These are phyloP conservation scores for Claviceps sorghi DNA, from an alignment of 2,329 filamentous ascomycete species.

Conservation along the genomic window DNA sequence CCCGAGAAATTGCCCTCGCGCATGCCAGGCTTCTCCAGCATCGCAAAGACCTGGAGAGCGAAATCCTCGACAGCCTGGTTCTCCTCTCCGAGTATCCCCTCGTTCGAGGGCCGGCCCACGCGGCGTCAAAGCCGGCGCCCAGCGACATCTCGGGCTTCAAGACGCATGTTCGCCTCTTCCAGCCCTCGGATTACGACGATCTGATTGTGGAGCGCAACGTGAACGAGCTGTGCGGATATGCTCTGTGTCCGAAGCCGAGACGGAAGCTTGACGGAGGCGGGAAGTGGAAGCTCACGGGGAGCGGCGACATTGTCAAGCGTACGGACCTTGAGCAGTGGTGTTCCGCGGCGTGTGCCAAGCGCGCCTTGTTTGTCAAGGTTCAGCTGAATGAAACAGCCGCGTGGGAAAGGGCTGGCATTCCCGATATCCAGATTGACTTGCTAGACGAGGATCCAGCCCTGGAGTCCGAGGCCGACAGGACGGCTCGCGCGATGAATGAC, in stretches of 20 bases:
- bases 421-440: constrained; percentile 43
- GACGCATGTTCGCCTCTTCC: constrained; percentile 54
- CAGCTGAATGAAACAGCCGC: constrained; percentile 76
- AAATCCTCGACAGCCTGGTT: constrained; percentile 60
- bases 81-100: constrained; percentile 49
- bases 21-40: constrained; percentile 74
- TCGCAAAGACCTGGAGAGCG: constrained; percentile 61
- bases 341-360: constrained; percentile 59
- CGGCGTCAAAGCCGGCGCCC: constrained; percentile 34
- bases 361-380: constrained; percentile 73
- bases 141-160: constrained; percentile 54
- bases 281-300: constrained; percentile 51
- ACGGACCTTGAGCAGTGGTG: constrained; percentile 79
- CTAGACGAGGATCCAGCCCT: constrained; percentile 48
- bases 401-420: constrained; percentile 58
- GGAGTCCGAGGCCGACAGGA: constrained; percentile 27
- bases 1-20: constrained; percentile 54
- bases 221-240: constrained; percentile 68
- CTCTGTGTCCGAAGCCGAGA: constrained; percentile 56
- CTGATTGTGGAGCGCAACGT: constrained; percentile 81
- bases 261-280: constrained; percentile 40
- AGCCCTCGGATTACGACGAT: constrained; percentile 78
- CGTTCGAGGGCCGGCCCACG: constrained; percentile 16
- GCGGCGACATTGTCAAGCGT: constrained; percentile 46
- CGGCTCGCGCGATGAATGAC: constrained; percentile 24